These are phyloP conservation scores for Coemansia sp. DNA, from an alignment of 192 early-diverging fungal genomes.

Conservation along the genomic window DNA sequence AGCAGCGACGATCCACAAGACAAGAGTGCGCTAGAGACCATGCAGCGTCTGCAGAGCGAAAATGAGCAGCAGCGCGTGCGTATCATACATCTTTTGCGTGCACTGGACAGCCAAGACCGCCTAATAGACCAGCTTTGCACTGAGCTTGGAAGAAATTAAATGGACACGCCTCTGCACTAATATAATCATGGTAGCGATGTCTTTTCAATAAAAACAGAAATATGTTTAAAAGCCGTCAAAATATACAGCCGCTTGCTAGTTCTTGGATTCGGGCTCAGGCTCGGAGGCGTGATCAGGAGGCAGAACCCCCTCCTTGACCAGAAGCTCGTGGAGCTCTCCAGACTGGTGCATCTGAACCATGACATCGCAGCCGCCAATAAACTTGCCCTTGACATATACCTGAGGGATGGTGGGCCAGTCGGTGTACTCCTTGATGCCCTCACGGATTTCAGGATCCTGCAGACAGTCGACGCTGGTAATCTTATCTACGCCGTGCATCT, in stretches of 20 bases:
- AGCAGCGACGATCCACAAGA: background rate
- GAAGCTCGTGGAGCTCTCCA: constrained; percentile 80
- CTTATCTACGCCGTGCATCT: constrained; percentile 74
- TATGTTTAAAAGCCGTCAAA: background rate
- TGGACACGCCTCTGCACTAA: background rate
- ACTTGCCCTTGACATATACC: constrained; percentile 93
- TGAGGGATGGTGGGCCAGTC: constrained; percentile 97
- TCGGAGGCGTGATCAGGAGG: constrained; percentile 28
- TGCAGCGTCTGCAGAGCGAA: constrained; percentile 17
- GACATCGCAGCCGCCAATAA: constrained; percentile 94
- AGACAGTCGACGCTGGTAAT: constrained; percentile 76
- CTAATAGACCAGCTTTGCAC: constrained; percentile 15
- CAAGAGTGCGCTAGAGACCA: background rate
- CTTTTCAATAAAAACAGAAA: background rate
- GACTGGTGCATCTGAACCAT: constrained; percentile 82
- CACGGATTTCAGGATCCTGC: constrained; percentile 86
- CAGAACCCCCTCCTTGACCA: constrained; percentile 74
- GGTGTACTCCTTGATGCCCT: constrained; percentile 90
- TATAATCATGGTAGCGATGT: background rate
- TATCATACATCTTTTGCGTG: constrained; percentile 36
- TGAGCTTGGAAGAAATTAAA: background rate
- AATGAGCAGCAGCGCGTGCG: constrained; percentile 29
- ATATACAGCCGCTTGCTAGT: constrained; percentile 9
- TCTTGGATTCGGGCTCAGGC: constrained; percentile 16
- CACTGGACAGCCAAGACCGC: constrained; percentile 34